Evolutionary conservation across 1,284 basidiomycete species (phyloP), one percentile per base, ranked within the genome.

Genomic region (Cystobasidiaceae sp.): DNA sequence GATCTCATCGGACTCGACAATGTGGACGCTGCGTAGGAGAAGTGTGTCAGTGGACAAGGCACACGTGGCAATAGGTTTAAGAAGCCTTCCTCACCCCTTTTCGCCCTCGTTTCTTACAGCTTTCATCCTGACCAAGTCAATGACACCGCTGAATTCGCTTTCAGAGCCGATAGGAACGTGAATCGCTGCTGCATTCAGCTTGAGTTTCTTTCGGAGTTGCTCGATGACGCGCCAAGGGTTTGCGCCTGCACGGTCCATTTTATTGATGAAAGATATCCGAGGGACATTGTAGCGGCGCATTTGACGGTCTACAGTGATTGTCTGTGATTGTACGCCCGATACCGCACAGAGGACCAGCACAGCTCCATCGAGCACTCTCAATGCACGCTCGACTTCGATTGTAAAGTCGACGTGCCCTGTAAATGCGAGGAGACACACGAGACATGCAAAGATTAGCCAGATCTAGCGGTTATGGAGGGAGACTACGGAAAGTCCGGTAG

Each of bases 371-470:
- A 99, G 80, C 8, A 98, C 96, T 70, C 96, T 86, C 55, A 99
- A 80, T 33, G 96, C 96, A 30, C 96, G 85, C 78, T 99, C 96
- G 6, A 98, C 96, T 78, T 98, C 96, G 74, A 98, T 98, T 2
- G 96, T 99, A 75, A 99, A 98, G 78, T 99, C 96, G 71, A 99
- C 96, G 82, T 98, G 96, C 72, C 92, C 89, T 89, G 66, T 5
- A 1, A 33, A 9, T 7, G 19, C 39, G 23, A 27, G 0, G 25
- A n/a, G n/a, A n/a, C n/a, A n/a, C n/a, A n/a, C n/a, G n/a, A n/a
- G n/a, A n/a, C n/a, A n/a, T n/a, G n/a, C n/a, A n/a, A n/a, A n/a
- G n/a, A n/a, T n/a, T n/a, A n/a, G n/a, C n/a, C n/a, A n/a, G n/a
- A 34, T 5, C 5, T 25, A 19, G 33, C 44, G 21, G 43, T 13